Evolutionary conservation across 345 rosid species (phyloP).

Genomic region (Gossypium longicalyx): DNA sequence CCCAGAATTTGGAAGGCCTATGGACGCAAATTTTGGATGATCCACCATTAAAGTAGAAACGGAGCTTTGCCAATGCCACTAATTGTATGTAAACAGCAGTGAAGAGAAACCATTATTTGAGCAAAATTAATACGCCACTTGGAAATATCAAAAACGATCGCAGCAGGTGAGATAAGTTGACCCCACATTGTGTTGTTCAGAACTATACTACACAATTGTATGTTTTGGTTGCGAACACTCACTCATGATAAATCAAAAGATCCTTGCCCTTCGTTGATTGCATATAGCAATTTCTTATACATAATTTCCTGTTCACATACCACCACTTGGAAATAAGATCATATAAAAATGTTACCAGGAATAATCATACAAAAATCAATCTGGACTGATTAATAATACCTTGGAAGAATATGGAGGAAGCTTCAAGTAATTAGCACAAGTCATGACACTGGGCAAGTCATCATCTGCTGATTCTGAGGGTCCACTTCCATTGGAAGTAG

Average conservation of each 20-base stretch:
- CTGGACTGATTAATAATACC: conserved; percentile 33
- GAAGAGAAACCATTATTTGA: conserved; percentile 39
- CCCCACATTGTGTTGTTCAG: conserved; percentile 19
- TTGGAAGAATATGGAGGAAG: conserved; percentile 98
- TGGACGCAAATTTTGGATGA: not conserved
- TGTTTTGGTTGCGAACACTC: conserved; percentile 17
- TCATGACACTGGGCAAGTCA: conserved; percentile 98
- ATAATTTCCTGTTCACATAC: conserved; percentile 74
- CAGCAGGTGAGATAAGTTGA: conserved; percentile 19
- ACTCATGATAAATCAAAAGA: conserved; percentile 90
- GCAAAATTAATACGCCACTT: conserved; percentile 26
- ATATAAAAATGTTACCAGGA: not conserved
- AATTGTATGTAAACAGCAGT: conserved; percentile 11
- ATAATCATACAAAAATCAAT: not conserved
- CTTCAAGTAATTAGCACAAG: conserved; percentile 98
- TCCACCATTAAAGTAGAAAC: not conserved
- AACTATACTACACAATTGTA: conserved; percentile 25
- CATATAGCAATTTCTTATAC: conserved; percentile 85
- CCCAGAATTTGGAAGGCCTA: not conserved
- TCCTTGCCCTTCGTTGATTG: conserved; percentile 97
- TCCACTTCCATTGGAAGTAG: conserved; percentile 64
- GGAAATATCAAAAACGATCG: conserved; percentile 17
- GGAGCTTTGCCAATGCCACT: not conserved
- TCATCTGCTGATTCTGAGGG: conserved; percentile 84
- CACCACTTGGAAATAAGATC: not conserved